Evolutionary conservation across 176 grass and related monocot species (phyloP).

Genomic region (Tillandsia fasciculata): DNA sequence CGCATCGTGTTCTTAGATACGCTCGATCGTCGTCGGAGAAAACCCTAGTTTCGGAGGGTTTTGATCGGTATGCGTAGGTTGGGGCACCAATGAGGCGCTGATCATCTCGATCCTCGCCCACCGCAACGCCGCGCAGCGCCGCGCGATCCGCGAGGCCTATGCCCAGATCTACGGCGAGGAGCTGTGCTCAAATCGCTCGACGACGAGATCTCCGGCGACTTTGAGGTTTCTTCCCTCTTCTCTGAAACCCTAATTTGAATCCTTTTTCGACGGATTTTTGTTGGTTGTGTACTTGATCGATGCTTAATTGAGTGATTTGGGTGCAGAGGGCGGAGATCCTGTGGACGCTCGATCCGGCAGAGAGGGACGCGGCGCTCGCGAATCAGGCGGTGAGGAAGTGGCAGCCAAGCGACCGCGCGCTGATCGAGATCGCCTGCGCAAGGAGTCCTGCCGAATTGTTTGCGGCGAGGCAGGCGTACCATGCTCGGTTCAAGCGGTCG

Average conservation of each 20-base stretch:
- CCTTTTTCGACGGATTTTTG: not conserved
- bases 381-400: conserved; percentile 72
- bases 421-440: conserved; percentile 74
- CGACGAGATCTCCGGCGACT: conserved; percentile 80
- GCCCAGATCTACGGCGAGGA: conserved; percentile 61
- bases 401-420: conserved; percentile 52
- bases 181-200: conserved; percentile 73
- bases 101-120: conserved; percentile 94
- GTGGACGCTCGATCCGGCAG: conserved; percentile 72
- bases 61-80: conserved; percentile 33
- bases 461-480: conserved; percentile 55
- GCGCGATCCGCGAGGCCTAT: conserved; percentile 64
- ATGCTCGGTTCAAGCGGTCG: conserved; percentile 66
- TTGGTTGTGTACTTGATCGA: not conserved
- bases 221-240: conserved; percentile 47
- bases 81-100: conserved; percentile 79
- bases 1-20: not conserved
- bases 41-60: not conserved
- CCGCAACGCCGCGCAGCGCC: conserved; percentile 60
- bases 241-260: not conserved
- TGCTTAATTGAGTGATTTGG: not conserved
- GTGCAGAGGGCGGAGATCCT: conserved; percentile 62
- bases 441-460: conserved; percentile 53
- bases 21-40: not conserved
- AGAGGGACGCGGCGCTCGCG: conserved; percentile 80